These are phyloP conservation scores for Hericium coralloides DNA, from an alignment of 768 basidiomycete species.

Conservation along the genomic window DNA sequence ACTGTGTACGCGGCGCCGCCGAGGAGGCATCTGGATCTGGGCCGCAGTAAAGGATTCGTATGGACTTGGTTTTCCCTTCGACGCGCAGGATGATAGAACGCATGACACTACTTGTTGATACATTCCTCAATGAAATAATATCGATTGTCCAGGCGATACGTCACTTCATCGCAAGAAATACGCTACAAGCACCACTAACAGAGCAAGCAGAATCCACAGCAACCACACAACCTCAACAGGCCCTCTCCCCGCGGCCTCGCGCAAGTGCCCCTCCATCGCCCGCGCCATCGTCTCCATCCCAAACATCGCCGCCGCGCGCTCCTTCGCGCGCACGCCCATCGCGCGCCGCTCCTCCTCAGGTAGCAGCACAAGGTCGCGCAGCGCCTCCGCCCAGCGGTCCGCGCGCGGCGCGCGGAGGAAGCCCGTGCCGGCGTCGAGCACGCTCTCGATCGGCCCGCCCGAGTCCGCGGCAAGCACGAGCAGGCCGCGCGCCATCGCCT, in stretches of 20 bases:
- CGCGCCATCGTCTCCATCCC: conserved; percentile 69
- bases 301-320: conserved; percentile 58
- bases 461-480: conserved; percentile 83
- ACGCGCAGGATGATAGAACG: not conserved
- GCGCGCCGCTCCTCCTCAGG: conserved; percentile 30
- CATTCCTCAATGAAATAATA: not conserved
- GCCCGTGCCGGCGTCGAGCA: conserved; percentile 52
- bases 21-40: too few species aligned
- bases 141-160: too few species aligned
- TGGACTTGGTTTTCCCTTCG: not conserved
- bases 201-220: conserved; percentile 7
- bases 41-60: not conserved
- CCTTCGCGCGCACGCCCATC: conserved; percentile 46
- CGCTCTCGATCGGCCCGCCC: conserved; percentile 87
- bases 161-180: not conserved
- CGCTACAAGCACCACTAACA: conserved; percentile 2
- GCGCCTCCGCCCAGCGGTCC: conserved; percentile 59
- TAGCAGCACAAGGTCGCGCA: conserved; percentile 50
- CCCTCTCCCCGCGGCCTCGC: conserved; percentile 47
- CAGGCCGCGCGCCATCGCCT: conserved; percentile 87
- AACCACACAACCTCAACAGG: not conserved
- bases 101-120: not conserved
- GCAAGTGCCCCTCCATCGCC: conserved; percentile 46
- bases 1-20: not conserved
- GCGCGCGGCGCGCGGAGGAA: conserved; percentile 62